Conservation (phyloP, 2,329 filamentous ascomycete genomes). For the Cytospora leucostoma region DNA sequence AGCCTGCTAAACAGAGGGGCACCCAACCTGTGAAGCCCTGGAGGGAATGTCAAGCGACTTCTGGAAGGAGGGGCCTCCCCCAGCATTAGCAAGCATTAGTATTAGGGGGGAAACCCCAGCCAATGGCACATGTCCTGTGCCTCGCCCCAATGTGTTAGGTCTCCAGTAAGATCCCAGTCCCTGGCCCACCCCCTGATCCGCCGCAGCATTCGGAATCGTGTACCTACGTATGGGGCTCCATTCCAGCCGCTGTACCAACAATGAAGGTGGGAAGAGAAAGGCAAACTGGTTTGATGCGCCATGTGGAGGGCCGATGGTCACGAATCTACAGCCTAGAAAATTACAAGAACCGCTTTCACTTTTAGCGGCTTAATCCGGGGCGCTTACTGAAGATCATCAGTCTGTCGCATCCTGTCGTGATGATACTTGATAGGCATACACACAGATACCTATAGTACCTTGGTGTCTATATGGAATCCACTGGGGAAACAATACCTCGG, state of each 20-base stretch:
- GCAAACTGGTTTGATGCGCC: neutral
- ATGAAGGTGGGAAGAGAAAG: too few relatives aligned
- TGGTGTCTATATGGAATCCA: neutral
- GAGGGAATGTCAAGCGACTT: slow-evolving; percentile 8
- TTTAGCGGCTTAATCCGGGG: slow-evolving; percentile 8
- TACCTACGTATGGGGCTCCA: too few relatives aligned
- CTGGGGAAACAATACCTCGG: neutral
- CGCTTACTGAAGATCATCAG: neutral
- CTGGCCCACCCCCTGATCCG: slow-evolving; percentile 24
- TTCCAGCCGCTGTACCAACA: too few relatives aligned
- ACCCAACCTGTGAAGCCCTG: neutral
- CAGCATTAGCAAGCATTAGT: neutral
- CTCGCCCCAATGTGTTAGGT: slow-evolving; percentile 11
- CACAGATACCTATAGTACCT: neutral
- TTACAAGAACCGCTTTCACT: slow-evolving; percentile 3
- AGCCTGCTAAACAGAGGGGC: neutral
- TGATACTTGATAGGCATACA: neutral
- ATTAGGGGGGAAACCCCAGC: slow-evolving; percentile 8
- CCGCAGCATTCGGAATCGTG: slow-evolving; percentile 6
- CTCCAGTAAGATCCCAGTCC: slow-evolving; percentile 17
- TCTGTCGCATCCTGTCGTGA: neutral
- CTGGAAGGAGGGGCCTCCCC: slow-evolving; percentile 16
- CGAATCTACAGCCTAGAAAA: neutral
- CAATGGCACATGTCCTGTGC: slow-evolving; percentile 7
- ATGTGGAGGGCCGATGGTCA: neutral